These are phyloP conservation scores for Vitis rupestris DNA, from an alignment of 164 flowering plant species.

Conservation along the genomic window DNA sequence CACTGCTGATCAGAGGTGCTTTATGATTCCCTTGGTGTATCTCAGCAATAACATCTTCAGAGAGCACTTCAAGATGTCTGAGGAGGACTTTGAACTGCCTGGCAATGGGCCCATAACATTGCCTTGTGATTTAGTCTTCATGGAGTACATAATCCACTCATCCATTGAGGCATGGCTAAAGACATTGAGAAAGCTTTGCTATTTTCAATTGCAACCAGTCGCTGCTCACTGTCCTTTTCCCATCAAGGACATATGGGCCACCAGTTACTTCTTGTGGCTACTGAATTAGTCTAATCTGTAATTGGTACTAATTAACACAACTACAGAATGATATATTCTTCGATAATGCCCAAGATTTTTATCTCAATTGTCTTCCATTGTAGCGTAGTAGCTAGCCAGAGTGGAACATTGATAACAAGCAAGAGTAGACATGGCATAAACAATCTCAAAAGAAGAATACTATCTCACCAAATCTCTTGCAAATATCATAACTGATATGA, in stretches of 20 bases:
- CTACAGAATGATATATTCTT: no score
- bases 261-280: neutral
- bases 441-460: no score
- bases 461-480: no score
- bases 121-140: constrained; percentile 17
- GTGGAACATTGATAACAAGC: no score
- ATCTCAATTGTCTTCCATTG: no score
- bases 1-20: constrained; percentile 16
- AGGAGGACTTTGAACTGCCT: constrained; percentile 16
- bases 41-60: constrained; percentile 11
- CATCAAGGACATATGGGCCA: neutral
- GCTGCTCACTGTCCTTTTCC: no score
- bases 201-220: neutral
- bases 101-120: constrained; percentile 19
- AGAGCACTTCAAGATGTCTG: constrained; percentile 18
- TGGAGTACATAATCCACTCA: constrained; percentile 11
- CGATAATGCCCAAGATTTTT: no score
- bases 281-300: no score
- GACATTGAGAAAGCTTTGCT: constrained; percentile 8
- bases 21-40: constrained; percentile 17
- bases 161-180: neutral
- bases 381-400: no score
- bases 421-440: no score
- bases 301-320: no score
- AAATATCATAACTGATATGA: no score